Percentiles rank a stretch among this genome's conserved stretches.
phyloP scores from a whole-genome alignment of 2,329 filamentous ascomycete species.

The Hymenotorrendiella dingleyae region DNA sequence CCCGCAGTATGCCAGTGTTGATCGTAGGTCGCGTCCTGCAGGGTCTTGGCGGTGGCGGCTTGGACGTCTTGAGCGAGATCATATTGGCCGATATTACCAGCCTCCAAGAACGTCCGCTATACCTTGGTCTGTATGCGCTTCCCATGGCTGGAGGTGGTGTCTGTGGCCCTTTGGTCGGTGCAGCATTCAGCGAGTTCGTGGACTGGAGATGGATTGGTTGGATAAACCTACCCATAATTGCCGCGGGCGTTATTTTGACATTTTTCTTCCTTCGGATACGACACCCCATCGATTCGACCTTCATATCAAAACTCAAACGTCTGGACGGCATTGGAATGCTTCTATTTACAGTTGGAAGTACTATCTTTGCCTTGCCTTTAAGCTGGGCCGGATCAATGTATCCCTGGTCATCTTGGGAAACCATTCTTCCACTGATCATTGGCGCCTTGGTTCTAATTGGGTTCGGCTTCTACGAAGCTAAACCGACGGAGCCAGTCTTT shows the following conservation, averaged over 20 bases:
- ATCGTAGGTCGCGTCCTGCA: conserved; percentile 43
- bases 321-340: too few species aligned
- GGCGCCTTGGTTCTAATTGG: conserved; percentile 36
- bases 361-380: conserved; percentile 52
- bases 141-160: conserved; percentile 60
- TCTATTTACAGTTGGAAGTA: too few species aligned
- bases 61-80: conserved; percentile 43
- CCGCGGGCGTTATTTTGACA: not conserved
- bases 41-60: conserved; percentile 42
- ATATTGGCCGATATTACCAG: conserved; percentile 46
- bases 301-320: conserved; percentile 2
- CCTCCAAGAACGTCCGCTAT: conserved; percentile 35
- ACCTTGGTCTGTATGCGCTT: conserved; percentile 57
- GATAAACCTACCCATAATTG: conserved; percentile 14
- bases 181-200: conserved; percentile 53
- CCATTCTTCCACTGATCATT: conserved; percentile 52
- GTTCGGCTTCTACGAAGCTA: conserved; percentile 40
- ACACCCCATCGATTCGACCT: not conserved
- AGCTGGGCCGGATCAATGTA: conserved; percentile 58
- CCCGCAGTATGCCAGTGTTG: conserved; percentile 38
- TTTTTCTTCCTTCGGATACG: conserved; percentile 1
- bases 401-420: conserved; percentile 53
- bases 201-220: conserved; percentile 44
- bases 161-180: conserved; percentile 57
- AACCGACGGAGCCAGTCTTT: conserved; percentile 15